These are phyloP conservation scores for Leptosphaerulina australis DNA, from an alignment of 2,329 filamentous ascomycete species.

Conservation along the genomic window DNA sequence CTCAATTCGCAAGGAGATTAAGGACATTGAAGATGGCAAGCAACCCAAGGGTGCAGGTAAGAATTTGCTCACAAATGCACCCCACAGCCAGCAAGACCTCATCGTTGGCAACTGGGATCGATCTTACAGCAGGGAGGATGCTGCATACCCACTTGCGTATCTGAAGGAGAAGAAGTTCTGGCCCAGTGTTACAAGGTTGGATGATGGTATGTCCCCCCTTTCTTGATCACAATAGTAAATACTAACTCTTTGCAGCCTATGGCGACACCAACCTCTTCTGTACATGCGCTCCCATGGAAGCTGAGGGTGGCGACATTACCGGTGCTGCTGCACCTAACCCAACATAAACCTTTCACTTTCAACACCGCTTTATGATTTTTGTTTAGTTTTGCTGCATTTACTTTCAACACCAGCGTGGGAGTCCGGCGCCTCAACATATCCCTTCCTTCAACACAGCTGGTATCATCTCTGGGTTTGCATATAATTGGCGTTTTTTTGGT, in stretches of 20 bases:
- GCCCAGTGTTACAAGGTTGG: constrained; percentile 83
- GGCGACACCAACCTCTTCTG: constrained; percentile 94
- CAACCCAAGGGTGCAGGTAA: constrained; percentile 66
- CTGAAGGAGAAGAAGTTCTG: constrained; percentile 97
- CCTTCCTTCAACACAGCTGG: constrained; percentile 22
- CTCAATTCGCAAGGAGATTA: constrained; percentile 83
- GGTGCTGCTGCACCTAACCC: constrained; percentile 43
- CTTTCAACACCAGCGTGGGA: constrained; percentile 22
- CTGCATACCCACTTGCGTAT: constrained; percentile 83
- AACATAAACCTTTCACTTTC: constrained; percentile 29
- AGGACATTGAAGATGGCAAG: constrained; percentile 78
- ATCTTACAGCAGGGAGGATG: constrained; percentile 79
- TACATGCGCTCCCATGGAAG: constrained; percentile 84
- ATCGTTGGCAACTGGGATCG: constrained; percentile 78
- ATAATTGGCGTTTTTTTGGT: constrained; percentile 11
- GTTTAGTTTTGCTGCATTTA: constrained; percentile 15
- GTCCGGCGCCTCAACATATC: constrained; percentile 22
- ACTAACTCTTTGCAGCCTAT: constrained; percentile 65
- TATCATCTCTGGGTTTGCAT: constrained; percentile 8
- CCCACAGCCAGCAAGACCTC: constrained; percentile 83
- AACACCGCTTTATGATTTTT: constrained; percentile 4
- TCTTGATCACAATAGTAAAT: constrained; percentile 21
- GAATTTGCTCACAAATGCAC: constrained; percentile 88
- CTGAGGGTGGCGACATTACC: constrained; percentile 37
- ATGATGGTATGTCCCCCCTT: constrained; percentile 71